Evolutionary conservation across 2,329 filamentous ascomycete species (phyloP).

Genomic region (Stagonosporopsis chrysanthemi): DNA sequence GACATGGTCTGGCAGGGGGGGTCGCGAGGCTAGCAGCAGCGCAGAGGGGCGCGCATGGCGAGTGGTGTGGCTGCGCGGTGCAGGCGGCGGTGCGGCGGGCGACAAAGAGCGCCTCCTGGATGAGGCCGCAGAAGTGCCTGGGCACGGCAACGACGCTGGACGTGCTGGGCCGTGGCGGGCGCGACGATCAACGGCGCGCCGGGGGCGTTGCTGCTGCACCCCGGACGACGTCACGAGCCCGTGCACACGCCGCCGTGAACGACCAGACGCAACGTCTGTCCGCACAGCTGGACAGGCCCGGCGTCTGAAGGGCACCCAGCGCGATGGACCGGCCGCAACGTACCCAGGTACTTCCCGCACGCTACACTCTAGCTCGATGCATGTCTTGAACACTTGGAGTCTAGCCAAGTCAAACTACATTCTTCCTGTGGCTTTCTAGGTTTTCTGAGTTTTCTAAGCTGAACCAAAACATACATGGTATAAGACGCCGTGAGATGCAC

Average conservation of each 20-base stretch:
- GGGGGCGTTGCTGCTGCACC: not conserved
- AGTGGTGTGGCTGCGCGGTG: conserved; percentile 3
- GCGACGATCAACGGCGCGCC: no score
- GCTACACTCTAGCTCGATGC: conserved; percentile 8
- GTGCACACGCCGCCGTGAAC: no score
- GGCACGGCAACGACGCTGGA: conserved; percentile 3
- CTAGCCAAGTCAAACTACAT: not conserved
- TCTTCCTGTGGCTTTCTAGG: not conserved
- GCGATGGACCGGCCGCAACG: not conserved
- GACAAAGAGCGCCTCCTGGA: not conserved
- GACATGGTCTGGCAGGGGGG: conserved; percentile 39
- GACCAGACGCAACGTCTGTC: not conserved
- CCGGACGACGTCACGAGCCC: no score
- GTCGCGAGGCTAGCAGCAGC: conserved; percentile 32
- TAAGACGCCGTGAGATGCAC: not conserved
- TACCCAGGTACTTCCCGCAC: conserved; percentile 8
- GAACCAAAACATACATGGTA: not conserved
- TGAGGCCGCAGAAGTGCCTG: conserved; percentile 4
- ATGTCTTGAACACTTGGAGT: not conserved
- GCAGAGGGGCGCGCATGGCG: conserved; percentile 40
- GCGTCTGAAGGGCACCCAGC: not conserved
- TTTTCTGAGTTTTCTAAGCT: not conserved
- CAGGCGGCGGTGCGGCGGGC: not conserved
- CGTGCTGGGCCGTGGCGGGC: not conserved
- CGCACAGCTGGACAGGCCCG: not conserved